Conservation (phyloP, 2,329 filamentous ascomycete species). For the Nothophoma quercina region DNA sequence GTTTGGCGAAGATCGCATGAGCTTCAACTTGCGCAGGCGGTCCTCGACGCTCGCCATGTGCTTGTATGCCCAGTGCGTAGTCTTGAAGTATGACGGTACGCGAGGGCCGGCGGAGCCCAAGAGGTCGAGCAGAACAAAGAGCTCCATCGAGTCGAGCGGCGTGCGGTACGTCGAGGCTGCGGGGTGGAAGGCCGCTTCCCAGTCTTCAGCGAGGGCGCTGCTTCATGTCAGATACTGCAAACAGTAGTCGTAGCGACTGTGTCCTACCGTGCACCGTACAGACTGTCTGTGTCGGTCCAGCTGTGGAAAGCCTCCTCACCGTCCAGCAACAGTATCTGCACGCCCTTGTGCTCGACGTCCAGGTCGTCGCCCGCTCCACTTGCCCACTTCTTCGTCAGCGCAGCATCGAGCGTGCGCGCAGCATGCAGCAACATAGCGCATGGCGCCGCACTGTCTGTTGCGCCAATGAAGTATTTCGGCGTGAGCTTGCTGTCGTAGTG, state of each 20-base stretch:
- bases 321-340: slow-evolving; percentile 90
- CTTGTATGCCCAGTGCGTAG: slow-evolving; percentile 93
- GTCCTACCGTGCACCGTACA: slow-evolving; percentile 83
- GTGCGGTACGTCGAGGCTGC: slow-evolving; percentile 77
- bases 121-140: slow-evolving; percentile 90
- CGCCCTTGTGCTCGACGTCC: slow-evolving; percentile 74
- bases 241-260: neutral
- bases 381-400: slow-evolving; percentile 87
- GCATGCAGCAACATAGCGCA: slow-evolving; percentile 94
- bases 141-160: slow-evolving; percentile 78
- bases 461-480: slow-evolving; percentile 89
- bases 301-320: slow-evolving; percentile 89
- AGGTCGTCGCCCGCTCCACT: slow-evolving; percentile 56
- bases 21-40: slow-evolving; percentile 71
- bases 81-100: slow-evolving; percentile 87
- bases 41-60: slow-evolving; percentile 77
- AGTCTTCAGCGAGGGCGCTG: slow-evolving; percentile 77
- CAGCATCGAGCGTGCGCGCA: slow-evolving; percentile 79
- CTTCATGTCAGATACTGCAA: neutral
- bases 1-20: slow-evolving; percentile 70
- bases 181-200: slow-evolving; percentile 76
- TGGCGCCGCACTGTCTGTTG: slow-evolving; percentile 90
- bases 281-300: slow-evolving; percentile 83
- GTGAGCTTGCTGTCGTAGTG: slow-evolving; percentile 90
- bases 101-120: slow-evolving; percentile 74